Evolutionary conservation across 176 grass and related monocot genomes (phyloP).

Genomic region (Musa beccarii): DNA sequence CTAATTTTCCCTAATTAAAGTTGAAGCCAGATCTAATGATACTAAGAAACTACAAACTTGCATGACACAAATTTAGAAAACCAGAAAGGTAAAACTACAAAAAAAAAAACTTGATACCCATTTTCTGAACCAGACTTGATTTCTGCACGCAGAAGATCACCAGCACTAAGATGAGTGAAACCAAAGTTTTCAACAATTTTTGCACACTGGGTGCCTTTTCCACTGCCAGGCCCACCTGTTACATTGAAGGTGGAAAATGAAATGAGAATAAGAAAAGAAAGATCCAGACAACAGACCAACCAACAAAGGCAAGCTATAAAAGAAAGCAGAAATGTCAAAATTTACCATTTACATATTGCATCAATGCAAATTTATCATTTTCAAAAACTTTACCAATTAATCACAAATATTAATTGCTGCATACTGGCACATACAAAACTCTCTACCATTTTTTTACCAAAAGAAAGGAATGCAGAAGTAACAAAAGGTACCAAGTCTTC

Average conservation of each 20-base stretch:
- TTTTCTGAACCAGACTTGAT: conserved; percentile 11
- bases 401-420: neutral
- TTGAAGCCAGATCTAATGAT: neutral
- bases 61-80: too few relatives aligned
- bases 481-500: too few relatives aligned
- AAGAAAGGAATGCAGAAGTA: too few relatives aligned
- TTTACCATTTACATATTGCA: neutral
- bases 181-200: conserved; percentile 17
- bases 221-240: conserved; percentile 12
- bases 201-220: conserved; percentile 17
- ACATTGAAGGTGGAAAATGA: neutral
- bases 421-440: too few relatives aligned
- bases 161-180: conserved; percentile 12
- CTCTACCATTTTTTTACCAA: too few relatives aligned
- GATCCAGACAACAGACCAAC: neutral
- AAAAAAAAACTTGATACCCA: neutral
- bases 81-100: neutral
- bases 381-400: neutral
- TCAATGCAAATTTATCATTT: neutral
- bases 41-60: too few relatives aligned
- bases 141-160: conserved; percentile 15
- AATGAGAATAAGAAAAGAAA: neutral
- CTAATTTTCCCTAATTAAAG: neutral
- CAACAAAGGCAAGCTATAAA: neutral
- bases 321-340: neutral